Evolutionary conservation across 495 filamentous ascomycete genomes (phyloP).

Genomic region (Penicillium argentinense): DNA sequence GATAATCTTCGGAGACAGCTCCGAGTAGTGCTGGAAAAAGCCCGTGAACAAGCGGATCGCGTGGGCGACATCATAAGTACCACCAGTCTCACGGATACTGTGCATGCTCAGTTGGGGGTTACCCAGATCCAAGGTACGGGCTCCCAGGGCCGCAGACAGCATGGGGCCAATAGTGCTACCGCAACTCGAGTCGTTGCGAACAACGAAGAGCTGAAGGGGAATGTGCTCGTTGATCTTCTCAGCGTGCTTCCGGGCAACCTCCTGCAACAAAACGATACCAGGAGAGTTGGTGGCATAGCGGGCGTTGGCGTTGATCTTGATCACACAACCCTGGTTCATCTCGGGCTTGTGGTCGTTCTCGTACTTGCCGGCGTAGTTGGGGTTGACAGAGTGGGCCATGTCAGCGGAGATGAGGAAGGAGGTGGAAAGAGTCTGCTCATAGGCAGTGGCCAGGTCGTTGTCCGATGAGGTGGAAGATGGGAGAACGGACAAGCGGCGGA

Average conservation of each 20-base stretch:
- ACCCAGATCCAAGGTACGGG: slow-evolving; percentile 86
- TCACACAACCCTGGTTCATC: slow-evolving; percentile 93
- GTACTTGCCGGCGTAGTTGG: slow-evolving; percentile 91
- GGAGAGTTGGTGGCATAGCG: slow-evolving; percentile 95
- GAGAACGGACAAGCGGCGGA: slow-evolving; percentile 82
- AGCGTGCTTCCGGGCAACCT: slow-evolving; percentile 68
- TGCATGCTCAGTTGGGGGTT: slow-evolving; percentile 99
- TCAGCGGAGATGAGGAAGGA: slow-evolving; percentile 96
- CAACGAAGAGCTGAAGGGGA: slow-evolving; percentile 92
- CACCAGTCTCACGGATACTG: slow-evolving; percentile 89
- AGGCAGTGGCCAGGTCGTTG: slow-evolving; percentile 67
- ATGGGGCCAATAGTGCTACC: slow-evolving; percentile 97
- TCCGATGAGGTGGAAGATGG: slow-evolving; percentile 51
- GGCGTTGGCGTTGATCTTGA: slow-evolving; percentile 98
- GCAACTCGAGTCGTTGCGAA: slow-evolving; percentile 90
- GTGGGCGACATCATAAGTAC: slow-evolving; percentile 83
- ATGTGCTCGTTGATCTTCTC: slow-evolving; percentile 55
- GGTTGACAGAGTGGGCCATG: slow-evolving; percentile 94
- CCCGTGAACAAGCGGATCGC: slow-evolving; percentile 82
- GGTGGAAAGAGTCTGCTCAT: slow-evolving; percentile 88
- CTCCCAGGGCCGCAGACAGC: slow-evolving; percentile 80
- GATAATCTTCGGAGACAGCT: slow-evolving; percentile 70
- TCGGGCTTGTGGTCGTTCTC: slow-evolving; percentile 86
- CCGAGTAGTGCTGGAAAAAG: slow-evolving; percentile 81
- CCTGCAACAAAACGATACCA: slow-evolving; percentile 88